phyloP scores from a whole-genome alignment of 495 filamentous ascomycete genomes.

The Aspergillus mulundensis region DNA sequence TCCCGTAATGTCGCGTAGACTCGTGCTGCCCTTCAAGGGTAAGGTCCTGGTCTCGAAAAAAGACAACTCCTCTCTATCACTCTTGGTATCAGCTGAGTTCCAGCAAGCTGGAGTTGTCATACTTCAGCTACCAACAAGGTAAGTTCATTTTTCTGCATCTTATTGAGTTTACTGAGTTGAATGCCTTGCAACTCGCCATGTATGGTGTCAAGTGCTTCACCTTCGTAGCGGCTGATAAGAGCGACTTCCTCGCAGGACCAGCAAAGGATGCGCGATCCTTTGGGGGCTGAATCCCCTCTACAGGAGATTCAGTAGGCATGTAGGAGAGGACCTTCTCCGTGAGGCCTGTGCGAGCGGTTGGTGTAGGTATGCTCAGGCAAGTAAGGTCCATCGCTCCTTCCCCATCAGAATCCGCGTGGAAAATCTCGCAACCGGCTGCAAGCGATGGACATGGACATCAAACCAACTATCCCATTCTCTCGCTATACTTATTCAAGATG shows the following conservation, averaged over 20 bases:
- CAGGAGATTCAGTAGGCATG: background rate
- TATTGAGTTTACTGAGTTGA: conserved; percentile 35
- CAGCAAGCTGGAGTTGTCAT: background rate
- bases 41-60: conserved; percentile 44
- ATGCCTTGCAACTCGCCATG: too few species aligned
- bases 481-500: too few species aligned
- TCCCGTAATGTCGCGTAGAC: conserved; percentile 22
- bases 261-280: too few species aligned
- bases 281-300: background rate
- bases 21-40: conserved; percentile 23
- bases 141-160: conserved; percentile 39
- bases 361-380: too few species aligned
- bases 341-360: conserved; percentile 14
- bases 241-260: too few species aligned
- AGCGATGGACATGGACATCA: too few species aligned
- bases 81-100: background rate
- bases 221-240: too few species aligned
- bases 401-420: too few species aligned
- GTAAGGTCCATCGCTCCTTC: background rate
- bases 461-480: too few species aligned
- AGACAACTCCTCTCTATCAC: conserved; percentile 31
- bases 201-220: too few species aligned
- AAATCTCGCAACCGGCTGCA: too few species aligned
- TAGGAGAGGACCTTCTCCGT: conserved; percentile 5
- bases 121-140: conserved; percentile 39